Conservation (phyloP, 495 filamentous ascomycete genomes). For the Margaritispora aquatica region DNA sequence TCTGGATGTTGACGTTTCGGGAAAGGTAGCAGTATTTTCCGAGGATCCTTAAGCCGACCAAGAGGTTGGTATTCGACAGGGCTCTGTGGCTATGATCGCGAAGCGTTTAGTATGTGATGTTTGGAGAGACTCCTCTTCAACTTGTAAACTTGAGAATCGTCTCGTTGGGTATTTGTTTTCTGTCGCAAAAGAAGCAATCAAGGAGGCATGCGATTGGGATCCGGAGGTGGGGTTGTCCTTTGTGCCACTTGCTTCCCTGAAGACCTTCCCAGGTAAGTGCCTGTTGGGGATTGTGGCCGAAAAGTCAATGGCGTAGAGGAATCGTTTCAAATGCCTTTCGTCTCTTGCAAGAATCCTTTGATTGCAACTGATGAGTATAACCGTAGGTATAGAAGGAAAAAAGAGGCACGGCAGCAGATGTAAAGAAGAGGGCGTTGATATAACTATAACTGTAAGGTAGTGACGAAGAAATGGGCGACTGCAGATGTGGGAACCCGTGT, state of each 20-base stretch:
- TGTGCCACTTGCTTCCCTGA: not conserved
- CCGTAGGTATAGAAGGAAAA: not conserved
- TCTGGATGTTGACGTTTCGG: conserved; percentile 3
- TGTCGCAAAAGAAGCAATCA: not conserved
- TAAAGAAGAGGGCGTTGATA: not conserved
- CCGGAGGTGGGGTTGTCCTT: not conserved
- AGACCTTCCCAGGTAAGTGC: not conserved
- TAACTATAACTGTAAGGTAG: conserved; percentile 10
- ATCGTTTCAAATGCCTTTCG: not conserved
- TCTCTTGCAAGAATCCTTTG: not conserved
- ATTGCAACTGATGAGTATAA: too few species aligned
- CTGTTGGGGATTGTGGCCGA: not conserved
- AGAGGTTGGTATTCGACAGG: conserved; percentile 5
- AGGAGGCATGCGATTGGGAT: not conserved
- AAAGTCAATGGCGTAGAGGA: not conserved
- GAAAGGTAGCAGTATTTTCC: conserved; percentile 12
- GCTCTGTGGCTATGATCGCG: not conserved
- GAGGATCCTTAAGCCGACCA: conserved; percentile 9
- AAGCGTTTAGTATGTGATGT: too few species aligned
- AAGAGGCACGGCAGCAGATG: not conserved
- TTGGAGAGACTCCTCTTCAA: too few species aligned
- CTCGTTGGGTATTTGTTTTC: not conserved
- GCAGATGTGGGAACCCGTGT: conserved; percentile 7
- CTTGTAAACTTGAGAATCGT: too few species aligned
- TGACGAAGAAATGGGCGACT: conserved; percentile 7